A percentile compares a stretch with the other conserved stretches of the same genome.
These are phyloP conservation scores for Melaleuca quinquenervia DNA, from an alignment of 345 rosid genomes.

Conservation along the genomic window DNA sequence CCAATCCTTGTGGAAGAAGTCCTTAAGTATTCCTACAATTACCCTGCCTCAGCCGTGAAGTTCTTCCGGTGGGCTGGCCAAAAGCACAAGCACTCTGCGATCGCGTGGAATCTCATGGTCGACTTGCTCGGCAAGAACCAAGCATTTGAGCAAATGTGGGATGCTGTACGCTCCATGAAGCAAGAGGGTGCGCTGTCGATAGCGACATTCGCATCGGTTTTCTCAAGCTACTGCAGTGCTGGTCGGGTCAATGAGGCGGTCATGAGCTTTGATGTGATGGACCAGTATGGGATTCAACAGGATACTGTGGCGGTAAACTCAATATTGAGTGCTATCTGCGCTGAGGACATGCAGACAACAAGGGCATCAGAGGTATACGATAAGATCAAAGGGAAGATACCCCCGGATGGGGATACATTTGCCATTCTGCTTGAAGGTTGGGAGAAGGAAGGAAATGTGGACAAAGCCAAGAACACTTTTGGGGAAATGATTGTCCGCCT, in stretches of 20 bases:
- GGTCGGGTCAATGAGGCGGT: constrained; percentile 25
- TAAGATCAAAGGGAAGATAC: constrained; percentile 19
- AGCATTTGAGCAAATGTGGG: constrained; percentile 52
- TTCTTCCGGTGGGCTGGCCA: constrained; percentile 46
- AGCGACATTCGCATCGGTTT: constrained; percentile 23
- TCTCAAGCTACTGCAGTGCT: constrained; percentile 31
- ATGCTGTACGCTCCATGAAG: constrained; percentile 40
- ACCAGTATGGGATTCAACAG: constrained; percentile 25
- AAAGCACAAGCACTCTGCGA: constrained; percentile 14
- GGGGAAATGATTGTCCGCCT: constrained; percentile 32
- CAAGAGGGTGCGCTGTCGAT: constrained; percentile 17
- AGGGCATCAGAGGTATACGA: constrained; percentile 31
- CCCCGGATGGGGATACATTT: constrained; percentile 36
- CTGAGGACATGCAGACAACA: constrained; percentile 15
- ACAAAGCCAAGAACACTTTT: constrained; percentile 35
- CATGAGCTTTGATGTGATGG: constrained; percentile 50
- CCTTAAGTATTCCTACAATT: constrained; percentile 24
- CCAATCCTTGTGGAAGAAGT: constrained; percentile 28
- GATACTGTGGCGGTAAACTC: constrained; percentile 41
- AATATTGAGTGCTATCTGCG: constrained; percentile 35
- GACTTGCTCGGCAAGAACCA: constrained; percentile 48
- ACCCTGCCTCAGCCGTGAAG: constrained; percentile 23
- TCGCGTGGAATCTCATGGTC: constrained; percentile 45
- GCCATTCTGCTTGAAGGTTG: constrained; percentile 50
- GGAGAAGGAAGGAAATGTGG: constrained; percentile 44